Evolutionary conservation across 192 early-diverging fungal genomes (phyloP).

Genomic region (Coemansia sp.): DNA sequence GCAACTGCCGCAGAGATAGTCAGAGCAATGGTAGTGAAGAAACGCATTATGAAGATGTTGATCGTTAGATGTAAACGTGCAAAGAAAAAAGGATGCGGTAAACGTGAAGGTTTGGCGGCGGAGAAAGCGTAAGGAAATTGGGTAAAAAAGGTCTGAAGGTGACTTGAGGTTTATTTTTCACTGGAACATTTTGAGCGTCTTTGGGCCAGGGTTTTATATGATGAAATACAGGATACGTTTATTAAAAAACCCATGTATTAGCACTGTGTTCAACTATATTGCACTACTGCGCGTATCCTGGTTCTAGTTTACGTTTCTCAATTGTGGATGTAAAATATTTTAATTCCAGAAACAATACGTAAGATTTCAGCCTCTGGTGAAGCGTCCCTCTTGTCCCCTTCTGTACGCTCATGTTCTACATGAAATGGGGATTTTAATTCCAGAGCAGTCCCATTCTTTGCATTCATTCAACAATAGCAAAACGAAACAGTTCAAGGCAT

Average conservation of each 20-base stretch:
- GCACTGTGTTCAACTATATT: too few relatives aligned
- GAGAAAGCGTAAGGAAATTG: too few relatives aligned
- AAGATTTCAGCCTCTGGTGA: neutral
- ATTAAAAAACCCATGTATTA: too few relatives aligned
- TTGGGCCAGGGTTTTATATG: neutral
- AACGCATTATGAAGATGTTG: constrained; percentile 16
- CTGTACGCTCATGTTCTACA: neutral
- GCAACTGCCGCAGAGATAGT: constrained; percentile 11
- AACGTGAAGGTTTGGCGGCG: neutral
- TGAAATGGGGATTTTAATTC: neutral
- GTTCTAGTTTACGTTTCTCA: neutral
- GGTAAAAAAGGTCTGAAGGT: neutral
- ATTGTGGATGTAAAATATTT: neutral
- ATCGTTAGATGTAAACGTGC: constrained; percentile 1
- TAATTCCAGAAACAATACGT: neutral
- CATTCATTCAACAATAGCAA: neutral
- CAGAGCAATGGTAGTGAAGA: constrained; percentile 12
- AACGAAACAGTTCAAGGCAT: neutral
- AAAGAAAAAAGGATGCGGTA: neutral
- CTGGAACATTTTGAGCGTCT: neutral
- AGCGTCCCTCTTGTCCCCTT: neutral
- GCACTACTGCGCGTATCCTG: neutral
- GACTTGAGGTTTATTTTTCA: neutral
- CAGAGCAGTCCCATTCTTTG: neutral
- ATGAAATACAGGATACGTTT: too few relatives aligned